Percentiles rank a stretch among this genome's conserved stretches.
Evolutionary conservation across 1,284 basidiomycete species (phyloP).

Genomic region (Rhizoctonia solani): DNA sequence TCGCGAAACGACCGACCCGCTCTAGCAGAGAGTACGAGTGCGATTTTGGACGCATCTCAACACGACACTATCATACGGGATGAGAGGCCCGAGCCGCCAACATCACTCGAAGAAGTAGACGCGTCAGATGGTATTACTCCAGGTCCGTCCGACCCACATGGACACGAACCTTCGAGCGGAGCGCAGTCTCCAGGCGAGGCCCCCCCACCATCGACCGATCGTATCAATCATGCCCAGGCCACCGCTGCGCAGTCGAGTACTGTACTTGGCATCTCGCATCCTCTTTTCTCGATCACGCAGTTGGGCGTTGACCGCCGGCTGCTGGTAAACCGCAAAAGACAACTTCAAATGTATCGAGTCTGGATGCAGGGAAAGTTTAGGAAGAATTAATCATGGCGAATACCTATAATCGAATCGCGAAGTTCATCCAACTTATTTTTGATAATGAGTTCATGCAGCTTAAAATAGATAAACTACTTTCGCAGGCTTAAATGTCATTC

Average conservation of each 20-base stretch:
- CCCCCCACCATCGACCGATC: neutral
- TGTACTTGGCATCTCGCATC: slow-evolving; percentile 38
- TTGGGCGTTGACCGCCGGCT: slow-evolving; percentile 88
- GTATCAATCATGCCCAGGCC: neutral
- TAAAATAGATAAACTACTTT: neutral
- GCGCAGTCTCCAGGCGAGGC: neutral
- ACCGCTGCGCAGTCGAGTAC: slow-evolving; percentile 7
- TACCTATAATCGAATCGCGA: too few relatives aligned
- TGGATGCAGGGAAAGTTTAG: slow-evolving; percentile 91
- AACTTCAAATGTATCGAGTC: slow-evolving; percentile 93
- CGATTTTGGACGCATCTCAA: neutral
- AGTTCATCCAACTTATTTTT: neutral
- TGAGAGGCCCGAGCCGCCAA: slow-evolving; percentile 2
- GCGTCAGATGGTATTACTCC: neutral
- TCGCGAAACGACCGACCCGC: neutral
- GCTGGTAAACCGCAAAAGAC: slow-evolving; percentile 87
- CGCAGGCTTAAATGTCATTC: neutral
- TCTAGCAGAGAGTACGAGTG: neutral
- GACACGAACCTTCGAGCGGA: neutral
- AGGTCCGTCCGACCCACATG: neutral
- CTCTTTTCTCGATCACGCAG: slow-evolving; percentile 70
- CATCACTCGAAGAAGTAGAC: neutral
- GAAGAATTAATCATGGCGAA: slow-evolving; percentile 47
- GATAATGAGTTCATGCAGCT: neutral
- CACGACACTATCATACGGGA: neutral